phyloP scores from a whole-genome alignment of 2,329 filamentous ascomycete genomes.

The Pestalotiopsis sp. region DNA sequence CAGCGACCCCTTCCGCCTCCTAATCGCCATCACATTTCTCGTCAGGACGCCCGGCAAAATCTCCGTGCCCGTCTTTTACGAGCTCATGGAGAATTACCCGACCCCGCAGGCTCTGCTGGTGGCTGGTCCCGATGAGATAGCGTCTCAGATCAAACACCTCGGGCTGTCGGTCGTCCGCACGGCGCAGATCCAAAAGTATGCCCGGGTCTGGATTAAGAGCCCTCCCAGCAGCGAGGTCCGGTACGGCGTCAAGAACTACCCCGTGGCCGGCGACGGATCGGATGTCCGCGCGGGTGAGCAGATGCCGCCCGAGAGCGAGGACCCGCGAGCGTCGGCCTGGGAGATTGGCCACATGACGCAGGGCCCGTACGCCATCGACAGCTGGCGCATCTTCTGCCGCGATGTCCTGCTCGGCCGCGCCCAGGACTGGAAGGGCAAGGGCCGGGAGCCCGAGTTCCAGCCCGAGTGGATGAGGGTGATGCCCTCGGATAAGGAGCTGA shows the following conservation, averaged over 20 bases:
- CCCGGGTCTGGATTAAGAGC: conserved; percentile 64
- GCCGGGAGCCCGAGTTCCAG: conserved; percentile 59
- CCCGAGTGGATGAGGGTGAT: conserved; percentile 90
- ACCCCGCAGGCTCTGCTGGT: conserved; percentile 63
- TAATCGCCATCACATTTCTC: conserved; percentile 82
- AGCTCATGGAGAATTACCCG: conserved; percentile 68
- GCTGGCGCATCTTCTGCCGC: conserved; percentile 91
- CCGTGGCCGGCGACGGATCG: conserved; percentile 24
- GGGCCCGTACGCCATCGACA: conserved; percentile 82
- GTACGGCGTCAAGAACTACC: conserved; percentile 54
- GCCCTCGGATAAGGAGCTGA: conserved; percentile 84
- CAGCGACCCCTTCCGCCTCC: conserved; percentile 74
- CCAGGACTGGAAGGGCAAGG: conserved; percentile 64
- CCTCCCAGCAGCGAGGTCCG: conserved; percentile 63
- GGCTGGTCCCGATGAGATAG: conserved; percentile 57
- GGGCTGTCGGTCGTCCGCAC: conserved; percentile 73
- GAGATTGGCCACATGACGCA: conserved; percentile 86
- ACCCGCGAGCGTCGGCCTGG: conserved; percentile 54
- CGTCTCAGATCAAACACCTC: conserved; percentile 66
- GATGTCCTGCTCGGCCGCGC: conserved; percentile 72
- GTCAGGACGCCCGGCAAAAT: conserved; percentile 75
- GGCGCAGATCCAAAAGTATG: conserved; percentile 68
- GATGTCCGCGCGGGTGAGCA: conserved; percentile 31
- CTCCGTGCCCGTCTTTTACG: conserved; percentile 75
- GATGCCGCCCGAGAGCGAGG: conserved; percentile 26